Base-by-base conservation (phyloP, 257 asterid species). In the Nicotiana benthamiana region DNA sequence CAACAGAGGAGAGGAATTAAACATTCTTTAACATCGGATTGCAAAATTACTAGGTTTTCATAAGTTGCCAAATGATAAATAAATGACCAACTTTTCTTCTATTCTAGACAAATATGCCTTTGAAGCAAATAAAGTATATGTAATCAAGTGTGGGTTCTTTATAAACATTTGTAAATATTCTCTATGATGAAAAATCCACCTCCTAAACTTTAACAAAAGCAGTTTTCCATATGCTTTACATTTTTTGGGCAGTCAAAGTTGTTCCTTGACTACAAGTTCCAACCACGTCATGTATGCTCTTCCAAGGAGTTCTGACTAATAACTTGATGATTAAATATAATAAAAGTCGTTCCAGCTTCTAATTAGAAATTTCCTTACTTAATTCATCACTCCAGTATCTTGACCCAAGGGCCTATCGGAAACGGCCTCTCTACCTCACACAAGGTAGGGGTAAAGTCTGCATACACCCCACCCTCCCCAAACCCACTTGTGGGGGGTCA, bases 221-320 rank as follows among this genome's bases (percentile, higher is more conserved):
- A 36, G 53, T 20, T 40, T 20, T 51, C 51, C 54, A 68, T n/a
- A 46, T 43, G 59, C 36, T 43, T 72, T 24, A 12, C 59, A 46
- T 46, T 20, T 43, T 20, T 22, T 72, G 34, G 77, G 32, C 20
- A 46, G 59, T 43, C 57, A 13, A 72, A 46, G 60, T 46, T 48
- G 77, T 46, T 24, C 20, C 59, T 18, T 3, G 36, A 46, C 57
- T 22, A 72, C 22, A 72, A 68, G 77, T 68, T 68, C 32, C 77
- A 68, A 68, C 77, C 77, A 15, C n/a, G 5, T 63, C 70, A 13
- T 43, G 77, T 30, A 43, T 70, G 77, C 59, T 70, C 77, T 70
- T 43, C 76, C 20, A 46, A 11, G 76, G 6, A 68, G 76, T 17
- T n/a, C 76, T 36, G n/a, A 40, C 56, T 68, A 40, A 36, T 34